Conservation (phyloP, 2,329 filamentous ascomycete species). For the Ceratocystis diversiconidia region DNA sequence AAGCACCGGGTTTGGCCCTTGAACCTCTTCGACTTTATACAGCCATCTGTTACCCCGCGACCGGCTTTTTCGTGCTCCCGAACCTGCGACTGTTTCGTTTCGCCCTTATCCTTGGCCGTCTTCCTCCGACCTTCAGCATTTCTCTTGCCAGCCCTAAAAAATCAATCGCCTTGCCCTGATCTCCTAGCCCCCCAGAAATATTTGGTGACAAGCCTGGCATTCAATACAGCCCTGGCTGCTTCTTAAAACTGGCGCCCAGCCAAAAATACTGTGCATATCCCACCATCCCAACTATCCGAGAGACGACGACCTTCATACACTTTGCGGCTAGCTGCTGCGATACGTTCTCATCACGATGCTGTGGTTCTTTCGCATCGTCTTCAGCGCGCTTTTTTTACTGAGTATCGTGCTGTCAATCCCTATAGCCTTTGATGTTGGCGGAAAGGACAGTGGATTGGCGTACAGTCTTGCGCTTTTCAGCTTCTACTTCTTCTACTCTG, state of each 20-base stretch:
- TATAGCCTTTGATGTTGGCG: slow-evolving; percentile 94
- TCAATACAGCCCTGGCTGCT: background rate
- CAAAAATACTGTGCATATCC: background rate
- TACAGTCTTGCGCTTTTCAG: slow-evolving; percentile 79
- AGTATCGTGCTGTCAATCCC: slow-evolving; percentile 92
- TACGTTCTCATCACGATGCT: slow-evolving; percentile 45
- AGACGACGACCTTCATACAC: background rate
- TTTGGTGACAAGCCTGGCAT: background rate
- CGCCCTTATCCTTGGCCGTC: background rate
- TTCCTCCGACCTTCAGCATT: background rate
- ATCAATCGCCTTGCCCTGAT: background rate
- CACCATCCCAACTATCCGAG: background rate
- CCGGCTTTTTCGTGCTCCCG: background rate
- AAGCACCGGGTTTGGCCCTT: background rate
- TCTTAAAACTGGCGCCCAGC: background rate
- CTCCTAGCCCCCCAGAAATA: background rate
- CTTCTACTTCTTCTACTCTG: slow-evolving; percentile 84
- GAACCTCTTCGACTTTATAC: background rate
- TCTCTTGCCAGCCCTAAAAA: background rate
- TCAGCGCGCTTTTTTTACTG: slow-evolving; percentile 73
- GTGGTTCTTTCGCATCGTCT: slow-evolving; percentile 63
- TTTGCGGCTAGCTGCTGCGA: background rate
- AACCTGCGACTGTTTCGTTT: background rate
- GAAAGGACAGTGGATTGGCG: slow-evolving; percentile 81
- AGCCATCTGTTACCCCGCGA: background rate